Base-by-base conservation (phyloP, 2,329 filamentous ascomycete genomes). In the Phyllosticta citrichinensis region DNA sequence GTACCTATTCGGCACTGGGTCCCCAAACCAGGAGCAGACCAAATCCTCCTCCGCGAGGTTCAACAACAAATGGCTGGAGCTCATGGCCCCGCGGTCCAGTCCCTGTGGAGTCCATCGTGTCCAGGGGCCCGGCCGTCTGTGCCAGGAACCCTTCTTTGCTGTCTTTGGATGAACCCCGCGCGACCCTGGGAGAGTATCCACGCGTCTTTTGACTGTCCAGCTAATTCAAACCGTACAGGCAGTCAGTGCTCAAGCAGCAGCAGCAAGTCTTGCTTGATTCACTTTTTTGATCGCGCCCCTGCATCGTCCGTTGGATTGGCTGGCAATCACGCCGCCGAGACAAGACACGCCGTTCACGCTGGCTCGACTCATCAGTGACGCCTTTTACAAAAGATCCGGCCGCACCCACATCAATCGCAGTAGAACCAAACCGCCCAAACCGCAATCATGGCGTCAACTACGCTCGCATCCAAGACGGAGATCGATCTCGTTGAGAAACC, bases 401-500 rank as follows among this genome's bases (percentile, higher is more conserved):
- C 74, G 77, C 54, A 30, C 77, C 61, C 77, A 77, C 66, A 71
- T 76, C 69, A 76, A 78, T 70, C 75, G 72, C 72, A 74, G 70
- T 73, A 74, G 70, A 73, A 70, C 65, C 60, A 64, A 66, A 55
- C 63, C 62, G 64, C 69, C 70, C 66, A 70, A 74, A 72, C 67
- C 68, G 68, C 73, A 78, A 77, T 73, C 75, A 79, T 79, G 77
- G 76, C 74, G 69, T 73, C 75, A 64, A 69, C 70, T 52, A 58
- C 60, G 20, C 67, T 75, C 63, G 66, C 67, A 56, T 59, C 66
- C 67, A 54, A 57, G 30, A 33, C 71, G 27, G 63, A 65, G 72
- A 61, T 63, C 68, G 59, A 66, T 68, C 64, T 70, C 59, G 65
- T 69, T 64, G 69, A 73, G 64, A 73, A 75, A 66, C 68, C 72